phyloP scores from a whole-genome alignment of 345 rosid genomes.

The Gynandropsis gynandra region DNA sequence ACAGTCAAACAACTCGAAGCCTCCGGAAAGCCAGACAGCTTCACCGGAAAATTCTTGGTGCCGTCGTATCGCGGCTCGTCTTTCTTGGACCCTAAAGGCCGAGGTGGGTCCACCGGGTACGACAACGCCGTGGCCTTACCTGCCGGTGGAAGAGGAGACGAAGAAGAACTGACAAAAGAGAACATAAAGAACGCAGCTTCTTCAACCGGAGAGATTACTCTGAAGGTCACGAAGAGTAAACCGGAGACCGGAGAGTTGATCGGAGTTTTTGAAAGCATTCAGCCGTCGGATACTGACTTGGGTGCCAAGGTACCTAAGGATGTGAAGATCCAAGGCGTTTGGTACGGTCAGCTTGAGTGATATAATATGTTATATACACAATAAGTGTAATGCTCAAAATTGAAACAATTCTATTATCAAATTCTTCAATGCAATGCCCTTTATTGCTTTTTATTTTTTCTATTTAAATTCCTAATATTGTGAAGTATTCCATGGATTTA shows the following conservation, averaged over 20 bases:
- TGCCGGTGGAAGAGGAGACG: slow-evolving; percentile 93
- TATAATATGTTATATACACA: no score
- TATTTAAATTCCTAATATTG: no score
- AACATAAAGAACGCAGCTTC: slow-evolving; percentile 56
- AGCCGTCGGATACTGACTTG: slow-evolving; percentile 94
- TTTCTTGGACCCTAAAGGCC: slow-evolving; percentile 95
- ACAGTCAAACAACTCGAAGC: slow-evolving; percentile 83
- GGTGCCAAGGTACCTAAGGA: slow-evolving; percentile 92
- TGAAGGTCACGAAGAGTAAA: slow-evolving; percentile 65
- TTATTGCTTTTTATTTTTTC: no score
- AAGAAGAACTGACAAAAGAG: slow-evolving; percentile 80
- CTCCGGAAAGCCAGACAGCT: slow-evolving; percentile 71
- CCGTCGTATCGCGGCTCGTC: slow-evolving; percentile 94
- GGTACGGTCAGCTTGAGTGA: slow-evolving; percentile 90
- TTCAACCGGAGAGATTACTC: slow-evolving; percentile 65
- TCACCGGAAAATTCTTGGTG: slow-evolving; percentile 67
- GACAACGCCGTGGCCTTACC: slow-evolving; percentile 91
- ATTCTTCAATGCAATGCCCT: no score
- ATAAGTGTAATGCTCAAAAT: no score
- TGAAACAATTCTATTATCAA: no score
- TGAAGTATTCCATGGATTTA: no score
- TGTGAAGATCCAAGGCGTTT: slow-evolving; percentile 83
- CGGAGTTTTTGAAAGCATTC: slow-evolving; percentile 88
- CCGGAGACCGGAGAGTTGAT: slow-evolving; percentile 89
- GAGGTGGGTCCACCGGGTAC: slow-evolving; percentile 88